A percentile compares a stretch with the other conserved stretches of the same genome.
phyloP scores from a whole-genome alignment of 164 flowering plant genomes.

The Piper longum region DNA sequence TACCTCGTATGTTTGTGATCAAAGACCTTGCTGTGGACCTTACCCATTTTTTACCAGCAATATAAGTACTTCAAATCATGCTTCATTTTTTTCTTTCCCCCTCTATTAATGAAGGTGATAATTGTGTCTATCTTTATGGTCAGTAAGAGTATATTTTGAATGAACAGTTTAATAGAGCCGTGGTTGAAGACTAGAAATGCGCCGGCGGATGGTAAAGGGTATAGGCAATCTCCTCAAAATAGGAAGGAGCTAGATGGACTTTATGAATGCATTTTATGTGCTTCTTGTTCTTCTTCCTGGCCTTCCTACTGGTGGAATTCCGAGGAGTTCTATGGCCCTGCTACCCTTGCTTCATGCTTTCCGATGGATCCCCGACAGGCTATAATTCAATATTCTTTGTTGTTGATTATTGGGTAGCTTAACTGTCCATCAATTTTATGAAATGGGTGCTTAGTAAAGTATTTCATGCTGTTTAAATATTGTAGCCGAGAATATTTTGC shows the following conservation, averaged over 20 bases:
- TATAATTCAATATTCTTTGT: neutral
- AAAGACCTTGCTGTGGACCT: constrained; percentile 73
- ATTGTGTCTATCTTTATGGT: neutral
- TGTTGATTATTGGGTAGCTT: no score
- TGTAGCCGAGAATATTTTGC: constrained; percentile 55
- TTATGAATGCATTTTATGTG: constrained; percentile 71
- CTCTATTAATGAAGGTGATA: neutral
- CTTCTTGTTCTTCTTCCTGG: constrained; percentile 60
- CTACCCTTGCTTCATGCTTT: constrained; percentile 62
- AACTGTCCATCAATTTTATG: neutral
- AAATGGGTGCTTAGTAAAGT: no score
- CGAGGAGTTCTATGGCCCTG: constrained; percentile 61
- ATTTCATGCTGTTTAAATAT: no score
- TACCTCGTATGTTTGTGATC: constrained; percentile 72
- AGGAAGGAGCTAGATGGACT: constrained; percentile 66
- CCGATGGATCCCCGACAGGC: constrained; percentile 58
- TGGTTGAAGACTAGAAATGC: constrained; percentile 54
- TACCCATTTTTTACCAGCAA: constrained; percentile 60
- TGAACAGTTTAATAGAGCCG: constrained; percentile 48
- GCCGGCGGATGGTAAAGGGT: constrained; percentile 42
- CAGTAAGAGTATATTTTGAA: neutral
- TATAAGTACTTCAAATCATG: constrained; percentile 29
- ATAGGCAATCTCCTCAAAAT: constrained; percentile 43
- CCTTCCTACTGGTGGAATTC: constrained; percentile 91
- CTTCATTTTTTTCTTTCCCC: neutral